These are phyloP conservation scores for Solanum bulbocastanum DNA, from an alignment of 257 asterid species.

Conservation along the genomic window DNA sequence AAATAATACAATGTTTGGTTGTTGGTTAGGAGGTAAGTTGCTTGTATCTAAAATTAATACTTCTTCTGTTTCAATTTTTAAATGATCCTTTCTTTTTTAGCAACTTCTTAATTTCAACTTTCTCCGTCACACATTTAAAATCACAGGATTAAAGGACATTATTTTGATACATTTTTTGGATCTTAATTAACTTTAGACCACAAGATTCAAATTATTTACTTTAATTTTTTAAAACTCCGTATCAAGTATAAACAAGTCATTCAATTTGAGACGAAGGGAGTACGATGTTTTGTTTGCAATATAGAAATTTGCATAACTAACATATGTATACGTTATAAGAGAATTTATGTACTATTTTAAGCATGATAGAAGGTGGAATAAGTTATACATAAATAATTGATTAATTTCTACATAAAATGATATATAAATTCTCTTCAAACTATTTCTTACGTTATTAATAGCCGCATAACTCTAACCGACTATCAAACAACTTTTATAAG, in stretches of 20 bases:
- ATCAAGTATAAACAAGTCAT: not conserved
- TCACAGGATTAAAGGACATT: too few species aligned
- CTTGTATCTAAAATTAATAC: too few species aligned
- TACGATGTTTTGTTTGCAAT: not conserved
- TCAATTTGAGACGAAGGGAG: not conserved
- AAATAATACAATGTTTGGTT: too few species aligned
- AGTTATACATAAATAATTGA: not conserved
- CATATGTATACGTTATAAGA: not conserved
- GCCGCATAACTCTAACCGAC: accelerated
- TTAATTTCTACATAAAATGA: not conserved
- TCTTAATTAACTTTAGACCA: not conserved
- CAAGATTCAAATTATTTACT: not conserved
- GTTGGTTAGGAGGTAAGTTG: too few species aligned
- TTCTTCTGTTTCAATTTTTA: too few species aligned
- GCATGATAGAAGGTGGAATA: not conserved
- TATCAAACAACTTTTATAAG: not conserved
- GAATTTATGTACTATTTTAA: not conserved
- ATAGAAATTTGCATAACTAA: not conserved
- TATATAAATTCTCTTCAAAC: not conserved
- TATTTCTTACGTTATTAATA: not conserved
- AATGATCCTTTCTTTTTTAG: not conserved
- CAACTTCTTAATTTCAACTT: not conserved
- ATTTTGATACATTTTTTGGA: not conserved
- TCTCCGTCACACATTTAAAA: too few species aligned
- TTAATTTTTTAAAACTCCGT: too few species aligned